Evolutionary conservation across 345 rosid genomes (phyloP).

Genomic region (Laguncularia racemosa): DNA sequence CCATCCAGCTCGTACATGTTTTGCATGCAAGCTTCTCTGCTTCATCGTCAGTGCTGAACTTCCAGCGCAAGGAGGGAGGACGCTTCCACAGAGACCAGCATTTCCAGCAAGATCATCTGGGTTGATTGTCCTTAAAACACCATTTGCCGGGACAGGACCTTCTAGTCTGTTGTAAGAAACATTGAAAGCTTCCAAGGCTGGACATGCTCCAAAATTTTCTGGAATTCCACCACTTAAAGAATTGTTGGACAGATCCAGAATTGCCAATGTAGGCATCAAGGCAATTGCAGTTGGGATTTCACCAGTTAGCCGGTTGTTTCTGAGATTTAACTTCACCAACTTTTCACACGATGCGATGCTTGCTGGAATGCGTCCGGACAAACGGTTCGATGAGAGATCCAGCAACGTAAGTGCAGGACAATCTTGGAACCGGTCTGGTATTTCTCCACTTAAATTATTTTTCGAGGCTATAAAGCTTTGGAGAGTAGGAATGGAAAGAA

Average conservation of each 20-base stretch:
- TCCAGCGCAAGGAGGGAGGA: constrained; percentile 68
- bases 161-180: constrained; percentile 75
- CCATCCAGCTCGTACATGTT: constrained; percentile 55
- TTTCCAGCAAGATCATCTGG: constrained; percentile 70
- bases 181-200: constrained; percentile 72
- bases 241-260: constrained; percentile 84
- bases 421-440: constrained; percentile 89
- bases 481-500: constrained; percentile 69
- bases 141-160: constrained; percentile 80
- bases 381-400: constrained; percentile 73
- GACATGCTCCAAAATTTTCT: constrained; percentile 62
- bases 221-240: constrained; percentile 73
- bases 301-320: constrained; percentile 55
- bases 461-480: constrained; percentile 59
- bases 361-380: constrained; percentile 63
- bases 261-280: constrained; percentile 74
- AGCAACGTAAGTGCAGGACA: constrained; percentile 76
- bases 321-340: constrained; percentile 61
- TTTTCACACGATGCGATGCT: constrained; percentile 85
- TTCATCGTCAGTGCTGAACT: constrained; percentile 21
- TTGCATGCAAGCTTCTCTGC: constrained; percentile 33
- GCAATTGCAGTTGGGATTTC: constrained; percentile 61
- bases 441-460: constrained; percentile 59
- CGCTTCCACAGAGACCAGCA: constrained; percentile 69
- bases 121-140: constrained; percentile 65